Conservation (phyloP, 148 eudicot species). For the Tetragonia tetragonoides region DNA sequence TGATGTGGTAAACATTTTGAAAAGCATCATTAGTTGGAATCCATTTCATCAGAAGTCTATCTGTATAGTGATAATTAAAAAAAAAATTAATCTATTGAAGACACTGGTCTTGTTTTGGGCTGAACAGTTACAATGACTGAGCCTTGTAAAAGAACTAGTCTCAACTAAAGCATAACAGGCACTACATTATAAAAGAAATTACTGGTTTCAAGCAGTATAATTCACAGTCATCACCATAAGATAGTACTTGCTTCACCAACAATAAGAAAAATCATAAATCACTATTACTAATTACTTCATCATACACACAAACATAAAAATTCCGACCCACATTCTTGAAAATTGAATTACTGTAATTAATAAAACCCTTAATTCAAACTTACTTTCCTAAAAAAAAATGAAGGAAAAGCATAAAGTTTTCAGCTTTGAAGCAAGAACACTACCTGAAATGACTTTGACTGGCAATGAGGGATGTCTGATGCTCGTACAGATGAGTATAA, state of each 20-base stretch:
- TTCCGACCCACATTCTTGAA: background rate
- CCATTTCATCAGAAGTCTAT: no score
- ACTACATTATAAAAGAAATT: background rate
- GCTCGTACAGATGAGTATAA: background rate
- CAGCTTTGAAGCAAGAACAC: background rate
- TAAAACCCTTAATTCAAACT: background rate
- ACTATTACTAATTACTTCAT: background rate
- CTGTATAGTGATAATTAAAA: no score
- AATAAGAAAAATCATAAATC: background rate
- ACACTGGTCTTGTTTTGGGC: background rate
- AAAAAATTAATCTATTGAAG: no score
- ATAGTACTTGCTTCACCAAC: background rate
- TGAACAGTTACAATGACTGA: background rate
- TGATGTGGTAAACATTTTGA: background rate
- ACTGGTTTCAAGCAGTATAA: background rate
- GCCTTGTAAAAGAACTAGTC: background rate
- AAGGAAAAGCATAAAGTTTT: background rate
- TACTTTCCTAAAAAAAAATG: constrained; percentile 2
- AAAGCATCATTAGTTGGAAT: no score
- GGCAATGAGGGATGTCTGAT: background rate
- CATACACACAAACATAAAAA: background rate
- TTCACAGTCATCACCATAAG: background rate
- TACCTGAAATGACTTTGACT: background rate
- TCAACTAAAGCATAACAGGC: background rate
- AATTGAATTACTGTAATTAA: background rate